Conservation (phyloP, 2,329 filamentous ascomycete genomes). For the Aspergillus luchuensis region DNA sequence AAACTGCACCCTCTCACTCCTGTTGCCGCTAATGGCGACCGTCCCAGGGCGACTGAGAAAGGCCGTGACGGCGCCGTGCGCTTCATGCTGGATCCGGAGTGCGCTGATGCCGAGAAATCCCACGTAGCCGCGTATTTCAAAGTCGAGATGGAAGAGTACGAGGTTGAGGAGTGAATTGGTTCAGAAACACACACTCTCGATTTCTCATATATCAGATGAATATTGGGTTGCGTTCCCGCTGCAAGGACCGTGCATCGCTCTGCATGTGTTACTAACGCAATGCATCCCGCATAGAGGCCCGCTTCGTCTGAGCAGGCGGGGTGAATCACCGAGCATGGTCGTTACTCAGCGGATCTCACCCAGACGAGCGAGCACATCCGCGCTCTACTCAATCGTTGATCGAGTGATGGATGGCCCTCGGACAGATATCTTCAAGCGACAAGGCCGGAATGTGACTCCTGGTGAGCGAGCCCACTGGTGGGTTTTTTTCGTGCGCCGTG, state of each 20-base stretch:
- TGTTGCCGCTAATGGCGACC: slow-evolving; percentile 49
- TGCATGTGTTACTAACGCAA: neutral
- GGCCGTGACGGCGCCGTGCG: slow-evolving; percentile 74
- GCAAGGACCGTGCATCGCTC: neutral
- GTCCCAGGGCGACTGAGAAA: slow-evolving; percentile 44
- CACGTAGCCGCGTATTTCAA: slow-evolving; percentile 69
- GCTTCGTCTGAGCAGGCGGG: neutral
- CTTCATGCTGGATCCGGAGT: slow-evolving; percentile 82
- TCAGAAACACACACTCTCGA: neutral
- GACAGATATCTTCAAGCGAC: neutral
- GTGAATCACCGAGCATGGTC: neutral
- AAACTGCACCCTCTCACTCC: slow-evolving; percentile 47
- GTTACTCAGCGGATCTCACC: no score
- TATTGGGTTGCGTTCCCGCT: neutral
- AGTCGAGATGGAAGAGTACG: slow-evolving; percentile 71
- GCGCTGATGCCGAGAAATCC: slow-evolving; percentile 70
- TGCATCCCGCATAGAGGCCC: neutral
- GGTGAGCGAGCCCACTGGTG: no score
- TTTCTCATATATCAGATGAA: neutral
- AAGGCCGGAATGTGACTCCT: neutral
- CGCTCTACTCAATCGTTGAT: no score
- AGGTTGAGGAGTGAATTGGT: slow-evolving; percentile 38
- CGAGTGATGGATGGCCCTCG: neutral
- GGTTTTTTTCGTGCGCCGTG: no score
- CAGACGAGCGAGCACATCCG: no score